Base-by-base conservation (phyloP, 139 green algal genomes). In the Chlorella vulgaris region DNA sequence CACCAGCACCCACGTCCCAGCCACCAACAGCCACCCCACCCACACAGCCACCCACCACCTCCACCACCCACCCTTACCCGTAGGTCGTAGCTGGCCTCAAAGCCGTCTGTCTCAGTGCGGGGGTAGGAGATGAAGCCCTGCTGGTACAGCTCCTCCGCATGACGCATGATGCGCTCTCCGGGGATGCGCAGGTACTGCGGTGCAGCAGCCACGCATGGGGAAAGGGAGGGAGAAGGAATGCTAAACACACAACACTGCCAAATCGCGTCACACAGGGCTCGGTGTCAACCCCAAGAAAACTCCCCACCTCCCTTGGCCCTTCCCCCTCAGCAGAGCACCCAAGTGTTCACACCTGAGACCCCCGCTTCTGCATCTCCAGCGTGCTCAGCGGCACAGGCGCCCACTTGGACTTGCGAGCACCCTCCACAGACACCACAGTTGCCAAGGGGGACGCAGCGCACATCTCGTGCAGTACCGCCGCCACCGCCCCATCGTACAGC, bases 81-180 rank as follows among this genome's bases (percentile, higher is more conserved):
- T 13, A 98, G 81, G 84, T 98, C 92, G 75, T 90, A 91, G n/a
- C 80, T 88, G 22, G 87, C 81, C 74, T 89, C 89, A 73, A 97
- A 99, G 42, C 80, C 73, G 84, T 98, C 94, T 10, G 96, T 99
- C 84, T 99, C 96, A 38, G 96, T 99, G 66, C 96, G 88, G 13
- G 97, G 97, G 86, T 99, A 99, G 84, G 84, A 94, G 39, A 99
- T 93, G 90, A 91, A 98, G 36, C 97, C 97, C 50, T 80, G 88
- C 86, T 99, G 94, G 90, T 99, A 99, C 80, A 99, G 88, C 86
- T 99, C 96, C 91, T 99, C 96, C 8, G 96, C 96, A n/a, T 97
- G 74, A 85, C 94, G 91, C 96, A 99, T 98, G 87, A 97, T 92
- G 60, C 86, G 85, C 80, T 95, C 92, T 69, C 83, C 93, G 38